Conservation (phyloP, 148 eudicot genomes). For the Tetragonia tetragonoides region DNA sequence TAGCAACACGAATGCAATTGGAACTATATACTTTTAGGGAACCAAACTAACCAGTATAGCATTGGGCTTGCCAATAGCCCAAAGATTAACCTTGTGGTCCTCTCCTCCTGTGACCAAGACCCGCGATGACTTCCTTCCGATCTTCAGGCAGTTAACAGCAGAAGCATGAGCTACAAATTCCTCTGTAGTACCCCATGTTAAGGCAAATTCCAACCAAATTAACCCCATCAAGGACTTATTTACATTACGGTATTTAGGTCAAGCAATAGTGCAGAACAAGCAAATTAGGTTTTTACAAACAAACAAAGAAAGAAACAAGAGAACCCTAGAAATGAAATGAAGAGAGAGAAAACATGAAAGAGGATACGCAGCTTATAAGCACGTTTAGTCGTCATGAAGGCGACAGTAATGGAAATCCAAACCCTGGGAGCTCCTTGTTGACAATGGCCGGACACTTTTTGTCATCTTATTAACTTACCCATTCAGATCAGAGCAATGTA, state of each 20-base stretch:
- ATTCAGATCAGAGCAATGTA: conserved; percentile 31
- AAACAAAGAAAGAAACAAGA: background rate
- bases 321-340: background rate
- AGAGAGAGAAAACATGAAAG: background rate
- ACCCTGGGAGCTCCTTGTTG: conserved; percentile 1
- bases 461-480: conserved; percentile 22
- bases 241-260: background rate
- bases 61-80: conserved; percentile 99
- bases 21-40: background rate
- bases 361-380: conserved; percentile 99
- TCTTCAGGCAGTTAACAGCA: conserved; percentile 88
- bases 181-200: conserved; percentile 55
- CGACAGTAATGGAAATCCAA: background rate
- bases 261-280: background rate
- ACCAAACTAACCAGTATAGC: conserved; percentile 85
- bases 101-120: conserved; percentile 97
- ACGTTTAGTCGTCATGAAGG: conserved; percentile 72
- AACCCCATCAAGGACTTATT: background rate
- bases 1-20: background rate
- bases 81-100: conserved; percentile 96
- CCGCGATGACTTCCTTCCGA: conserved; percentile 93
- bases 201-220: conserved; percentile 30
- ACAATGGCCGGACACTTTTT: background rate
- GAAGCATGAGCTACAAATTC: conserved; percentile 95
- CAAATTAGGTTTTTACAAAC: background rate